phyloP scores from a whole-genome alignment of 768 basidiomycete genomes.

The Dacryopinax spathularia region DNA sequence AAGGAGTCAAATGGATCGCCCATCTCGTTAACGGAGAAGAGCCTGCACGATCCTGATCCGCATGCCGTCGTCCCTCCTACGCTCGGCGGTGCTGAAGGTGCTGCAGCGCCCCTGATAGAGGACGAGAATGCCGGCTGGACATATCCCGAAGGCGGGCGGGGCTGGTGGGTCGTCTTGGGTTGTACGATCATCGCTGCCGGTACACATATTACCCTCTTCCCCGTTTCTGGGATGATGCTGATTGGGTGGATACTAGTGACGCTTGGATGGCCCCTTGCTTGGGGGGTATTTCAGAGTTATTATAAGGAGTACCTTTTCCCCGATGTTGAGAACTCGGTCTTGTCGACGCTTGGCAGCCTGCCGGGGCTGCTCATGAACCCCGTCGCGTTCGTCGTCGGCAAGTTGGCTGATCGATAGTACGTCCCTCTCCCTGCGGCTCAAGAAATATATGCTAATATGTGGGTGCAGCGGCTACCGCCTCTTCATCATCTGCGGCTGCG shows the following conservation, averaged over 20 bases:
- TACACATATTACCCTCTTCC: background rate
- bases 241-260: slow-evolving; percentile 10
- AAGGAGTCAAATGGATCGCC: too few relatives aligned
- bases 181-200: background rate
- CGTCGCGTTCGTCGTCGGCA: slow-evolving; percentile 12
- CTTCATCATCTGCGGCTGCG: slow-evolving; percentile 10
- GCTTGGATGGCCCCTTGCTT: background rate
- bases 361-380: slow-evolving; percentile 10
- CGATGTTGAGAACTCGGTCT: slow-evolving; percentile 5
- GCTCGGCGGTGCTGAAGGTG: too few relatives aligned
- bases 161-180: slow-evolving; percentile 11
- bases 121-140: too few relatives aligned
- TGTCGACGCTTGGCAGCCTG: slow-evolving; percentile 8
- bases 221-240: background rate
- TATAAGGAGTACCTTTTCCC: slow-evolving; percentile 10
- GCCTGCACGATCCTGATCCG: too few relatives aligned
- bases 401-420: slow-evolving; percentile 12
- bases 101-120: too few relatives aligned
- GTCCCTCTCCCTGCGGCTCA: background rate
- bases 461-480: slow-evolving; percentile 7
- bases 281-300: slow-evolving; percentile 12
- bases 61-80: too few relatives aligned
- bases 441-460: background rate
- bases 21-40: too few relatives aligned
- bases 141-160: slow-evolving; percentile 12